Percentiles rank a stretch among this genome's conserved stretches.
Evolutionary conservation across 106 monocot species (phyloP).

Genomic region (Chionographis japonica): DNA sequence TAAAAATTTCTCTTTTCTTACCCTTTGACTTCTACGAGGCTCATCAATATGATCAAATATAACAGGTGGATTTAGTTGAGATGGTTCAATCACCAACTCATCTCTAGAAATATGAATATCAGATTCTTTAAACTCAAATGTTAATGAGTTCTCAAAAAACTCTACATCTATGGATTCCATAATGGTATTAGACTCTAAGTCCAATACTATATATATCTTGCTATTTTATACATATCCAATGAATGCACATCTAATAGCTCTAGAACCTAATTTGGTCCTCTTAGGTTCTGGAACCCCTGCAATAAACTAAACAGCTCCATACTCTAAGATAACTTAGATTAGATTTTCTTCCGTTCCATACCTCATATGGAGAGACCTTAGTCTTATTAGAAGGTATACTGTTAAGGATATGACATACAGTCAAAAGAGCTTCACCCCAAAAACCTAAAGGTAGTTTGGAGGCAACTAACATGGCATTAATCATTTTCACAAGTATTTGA

Average conservation of each 20-base stretch:
- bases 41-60: neutral
- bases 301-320: neutral
- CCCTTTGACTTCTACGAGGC: neutral
- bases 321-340: neutral
- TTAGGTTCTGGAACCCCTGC: neutral
- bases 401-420: neutral
- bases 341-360: slow-evolving; percentile 11
- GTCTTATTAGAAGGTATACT: neutral
- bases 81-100: neutral
- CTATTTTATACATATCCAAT: slow-evolving; percentile 2
- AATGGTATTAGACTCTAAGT: slow-evolving; percentile 3
- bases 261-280: neutral
- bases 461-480: slow-evolving; percentile 1
- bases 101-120: neutral
- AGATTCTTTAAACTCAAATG: neutral
- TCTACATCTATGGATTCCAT: slow-evolving; percentile 7
- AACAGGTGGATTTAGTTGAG: neutral
- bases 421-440: neutral
- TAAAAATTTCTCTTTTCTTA: neutral
- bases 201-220: neutral
- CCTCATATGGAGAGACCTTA: slow-evolving; percentile 1
- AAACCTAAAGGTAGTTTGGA: neutral
- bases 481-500: too few relatives aligned
- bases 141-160: neutral
- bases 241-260: slow-evolving; percentile 1